Base-by-base conservation (phyloP, 2,329 filamentous ascomycete species). In the Stromatinia cepivora region DNA sequence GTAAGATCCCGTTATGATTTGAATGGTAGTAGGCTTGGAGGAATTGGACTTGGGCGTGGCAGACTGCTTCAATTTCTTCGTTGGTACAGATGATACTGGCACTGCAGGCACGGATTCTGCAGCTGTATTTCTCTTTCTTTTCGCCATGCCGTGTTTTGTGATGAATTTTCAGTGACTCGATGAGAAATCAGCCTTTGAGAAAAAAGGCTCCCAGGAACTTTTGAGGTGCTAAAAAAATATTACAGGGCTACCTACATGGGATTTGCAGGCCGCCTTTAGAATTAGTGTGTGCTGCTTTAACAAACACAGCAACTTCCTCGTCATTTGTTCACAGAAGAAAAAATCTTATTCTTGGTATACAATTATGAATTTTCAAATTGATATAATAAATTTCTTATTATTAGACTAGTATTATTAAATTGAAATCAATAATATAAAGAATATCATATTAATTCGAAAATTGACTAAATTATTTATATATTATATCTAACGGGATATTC, bases 1-100 rank as follows among this genome's bases (percentile, higher is more conserved):
- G 81, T 99, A 99, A 66, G 94, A 97, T 61, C 95, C 95, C 9
- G 93, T 90, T 71, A 98, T 86, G 73, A 99, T 90, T 80, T 98
- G 95, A 70, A 98, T 84, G n/a, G 90, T 89, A 74, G 88, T 81
- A 36, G 66, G 36, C 48, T 69, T 65, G 64, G 76, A 58, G 56
- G 75, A 59, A 72, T 74, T 71, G 57, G 75, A 72, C 73, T 70
- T 72, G 25, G 73, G 36, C 6, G 62, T 48, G 9, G 70, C 45
- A 28, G 70, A 71, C 66, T 73, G 46, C 71, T 77, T 77, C n/a
- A 74, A 52, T 69, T 77, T 78, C 53, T 77, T 76, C 46, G 50
- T 73, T 31, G 75, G 63, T 31, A 65, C 42, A 25, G 71, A 53
- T 11, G 70, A 46, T 22, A 36, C 59, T 46, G 50, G 5, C 15